A percentile compares a stretch with the other conserved stretches of the same genome.
Evolutionary conservation across 148 eudicot species (phyloP).

Genomic region (Spergularia bocconei): DNA sequence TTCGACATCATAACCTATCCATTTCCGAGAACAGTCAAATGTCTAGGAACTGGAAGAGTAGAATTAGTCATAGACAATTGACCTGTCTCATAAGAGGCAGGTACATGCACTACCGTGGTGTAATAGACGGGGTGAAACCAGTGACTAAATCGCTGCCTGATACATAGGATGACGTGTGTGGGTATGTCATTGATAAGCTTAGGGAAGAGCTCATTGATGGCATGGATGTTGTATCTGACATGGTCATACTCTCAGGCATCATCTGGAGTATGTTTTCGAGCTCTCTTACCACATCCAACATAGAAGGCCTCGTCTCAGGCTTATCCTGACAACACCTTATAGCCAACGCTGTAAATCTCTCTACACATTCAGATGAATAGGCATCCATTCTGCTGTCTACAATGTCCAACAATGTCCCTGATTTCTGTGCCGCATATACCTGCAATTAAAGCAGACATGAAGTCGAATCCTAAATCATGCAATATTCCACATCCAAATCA

Average conservation of each 20-base stretch:
- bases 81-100: not conserved
- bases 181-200: conserved; percentile 6
- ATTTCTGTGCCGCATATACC: conserved; percentile 53
- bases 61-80: not conserved
- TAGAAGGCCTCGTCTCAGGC: conserved; percentile 63
- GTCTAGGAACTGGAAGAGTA: not conserved
- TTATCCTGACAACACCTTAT: conserved; percentile 54
- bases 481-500: not conserved
- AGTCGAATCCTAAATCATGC: not conserved
- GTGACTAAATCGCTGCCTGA: conserved; percentile 54
- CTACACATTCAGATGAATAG: conserved; percentile 60
- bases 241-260: conserved; percentile 44
- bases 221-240: conserved; percentile 27
- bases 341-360: conserved; percentile 57
- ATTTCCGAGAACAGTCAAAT: not conserved
- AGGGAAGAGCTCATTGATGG: conserved; percentile 27
- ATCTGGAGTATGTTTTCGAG: conserved; percentile 49
- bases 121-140: conserved; percentile 33
- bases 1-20: not conserved
- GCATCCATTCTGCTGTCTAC: conserved; percentile 65
- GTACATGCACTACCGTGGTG: conserved; percentile 40
- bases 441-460: conserved; percentile 14
- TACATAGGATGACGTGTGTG: conserved; percentile 35
- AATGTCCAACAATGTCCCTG: conserved; percentile 44
- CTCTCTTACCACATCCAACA: conserved; percentile 80